Evolutionary conservation across 441 rosid genomes (phyloP), one percentile per base, ranked within the genome.

Genomic region (Corymbia citriodora): DNA sequence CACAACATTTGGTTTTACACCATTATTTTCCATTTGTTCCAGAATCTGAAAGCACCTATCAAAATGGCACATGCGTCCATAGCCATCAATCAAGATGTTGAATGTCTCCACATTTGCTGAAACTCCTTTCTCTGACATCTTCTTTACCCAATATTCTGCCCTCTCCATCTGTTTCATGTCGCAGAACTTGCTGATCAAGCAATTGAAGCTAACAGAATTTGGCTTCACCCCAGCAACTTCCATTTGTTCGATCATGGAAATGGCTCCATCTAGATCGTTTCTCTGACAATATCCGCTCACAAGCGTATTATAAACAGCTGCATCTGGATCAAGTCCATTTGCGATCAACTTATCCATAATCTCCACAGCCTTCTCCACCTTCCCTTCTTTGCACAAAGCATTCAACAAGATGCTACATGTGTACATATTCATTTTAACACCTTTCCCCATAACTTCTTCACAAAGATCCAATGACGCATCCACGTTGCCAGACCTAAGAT

Each of bases 1-100:
- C 83, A 92, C 92, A 50, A 94, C 96, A 96, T 95, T 96, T 4
- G 98, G 97, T 91, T 92, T 94, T 25, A 89, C 68, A 85, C 96
- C 94, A 8, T 89, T 82, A 50, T 91, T 92, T 92, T 96, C 99
- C 98, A 97, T 97, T 90, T 95, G 96, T 93, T 95, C 97, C 48
- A 96, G 95, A 91, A 95, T 63, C 89, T 93, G 94, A 68, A 96
- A 95, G 91, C 98, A 97, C 93, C 92, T 95, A 63, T 95, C 97
- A 57, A 94, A 95, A 87, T 83, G 85, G 92, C 95, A 52, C 90
- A 94, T 90, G 90, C 91, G 93, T 89, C 99, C 99, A 70, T 96
- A 97, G 12, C 99, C 99, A 88, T 95, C 91, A 57, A 97, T 95
- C 70, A 96, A 90, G 79, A 92, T 94, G 92, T 96, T 97, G 88